Conservation (phyloP, 2,329 filamentous ascomycete genomes). For the Torrubiella hemipterigena region DNA sequence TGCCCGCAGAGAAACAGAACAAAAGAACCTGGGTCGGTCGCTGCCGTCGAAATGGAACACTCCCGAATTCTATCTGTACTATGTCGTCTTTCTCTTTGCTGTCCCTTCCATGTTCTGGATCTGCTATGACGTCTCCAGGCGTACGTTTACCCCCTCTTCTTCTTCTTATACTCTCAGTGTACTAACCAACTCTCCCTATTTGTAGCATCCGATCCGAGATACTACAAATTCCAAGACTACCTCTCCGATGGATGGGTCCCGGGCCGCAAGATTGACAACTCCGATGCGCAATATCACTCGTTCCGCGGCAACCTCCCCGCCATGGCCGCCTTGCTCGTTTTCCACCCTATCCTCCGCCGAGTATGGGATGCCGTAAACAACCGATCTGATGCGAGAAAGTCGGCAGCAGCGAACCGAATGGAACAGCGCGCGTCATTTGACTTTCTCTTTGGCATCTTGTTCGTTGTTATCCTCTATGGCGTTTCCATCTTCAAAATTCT, state of each 20-base stretch:
- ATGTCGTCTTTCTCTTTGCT: slow-evolving; percentile 48
- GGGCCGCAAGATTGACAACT: slow-evolving; percentile 84
- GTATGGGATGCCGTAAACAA: slow-evolving; percentile 50
- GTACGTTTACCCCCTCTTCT: slow-evolving; percentile 31
- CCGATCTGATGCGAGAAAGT: slow-evolving; percentile 15
- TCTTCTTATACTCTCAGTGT: neutral
- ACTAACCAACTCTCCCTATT: slow-evolving; percentile 9
- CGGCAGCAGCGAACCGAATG: slow-evolving; percentile 43
- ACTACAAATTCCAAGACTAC: slow-evolving; percentile 56
- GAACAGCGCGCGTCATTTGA: slow-evolving; percentile 72
- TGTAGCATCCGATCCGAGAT: slow-evolving; percentile 70
- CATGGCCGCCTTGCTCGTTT: slow-evolving; percentile 57
- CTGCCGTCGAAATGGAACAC: slow-evolving; percentile 72
- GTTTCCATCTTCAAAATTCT: slow-evolving; percentile 77
- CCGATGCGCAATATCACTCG: slow-evolving; percentile 74
- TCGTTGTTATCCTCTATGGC: slow-evolving; percentile 71
- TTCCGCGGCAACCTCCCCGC: slow-evolving; percentile 83
- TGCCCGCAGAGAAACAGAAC: slow-evolving; percentile 16
- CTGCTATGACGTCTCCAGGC: slow-evolving; percentile 73
- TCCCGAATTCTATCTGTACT: slow-evolving; percentile 76
- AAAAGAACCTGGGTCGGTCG: slow-evolving; percentile 28
- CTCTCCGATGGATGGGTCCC: slow-evolving; percentile 83
- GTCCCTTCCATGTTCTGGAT: slow-evolving; percentile 86
- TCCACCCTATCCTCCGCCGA: slow-evolving; percentile 70
- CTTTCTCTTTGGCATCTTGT: slow-evolving; percentile 66